phyloP scores from a whole-genome alignment of 371 early-diverging fungal genomes.

The Dinochytrium kinnereticum region DNA sequence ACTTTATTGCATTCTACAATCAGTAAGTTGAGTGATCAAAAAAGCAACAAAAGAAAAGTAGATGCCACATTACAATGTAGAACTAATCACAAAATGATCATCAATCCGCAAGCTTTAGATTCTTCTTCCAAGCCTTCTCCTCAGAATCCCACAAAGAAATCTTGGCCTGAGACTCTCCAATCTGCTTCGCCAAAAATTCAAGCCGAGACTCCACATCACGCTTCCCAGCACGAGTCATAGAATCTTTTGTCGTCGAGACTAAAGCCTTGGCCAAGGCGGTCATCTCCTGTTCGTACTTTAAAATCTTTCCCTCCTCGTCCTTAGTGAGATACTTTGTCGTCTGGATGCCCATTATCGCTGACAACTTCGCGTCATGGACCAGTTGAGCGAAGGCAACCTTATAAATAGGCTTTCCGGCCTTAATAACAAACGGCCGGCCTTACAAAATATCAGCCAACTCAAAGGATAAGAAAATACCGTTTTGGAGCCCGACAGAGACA shows the following conservation, averaged over 20 bases:
- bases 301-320: conserved; percentile 70
- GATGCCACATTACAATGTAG: background rate
- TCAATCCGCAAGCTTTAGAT: conserved; percentile 40
- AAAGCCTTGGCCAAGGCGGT: conserved; percentile 34
- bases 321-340: conserved; percentile 69
- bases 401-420: conserved; percentile 84
- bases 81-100: background rate
- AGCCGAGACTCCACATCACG: conserved; percentile 62
- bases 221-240: conserved; percentile 22
- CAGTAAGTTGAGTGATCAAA: background rate
- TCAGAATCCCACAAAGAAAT: conserved; percentile 60
- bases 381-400: conserved; percentile 77
- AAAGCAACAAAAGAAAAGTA: background rate
- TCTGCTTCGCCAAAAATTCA: conserved; percentile 60
- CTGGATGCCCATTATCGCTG: conserved; percentile 80
- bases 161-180: conserved; percentile 57
- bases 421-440: conserved; percentile 78
- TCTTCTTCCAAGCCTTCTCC: conserved; percentile 56
- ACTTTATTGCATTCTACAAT: background rate
- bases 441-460: conserved; percentile 14
- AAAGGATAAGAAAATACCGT: conserved; percentile 55
- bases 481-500: conserved; percentile 71
- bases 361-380: conserved; percentile 67
- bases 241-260: conserved; percentile 2
- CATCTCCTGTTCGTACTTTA: conserved; percentile 75